These are phyloP conservation scores for Tetracentron sinense DNA, from an alignment of 164 flowering plant species.

Conservation along the genomic window DNA sequence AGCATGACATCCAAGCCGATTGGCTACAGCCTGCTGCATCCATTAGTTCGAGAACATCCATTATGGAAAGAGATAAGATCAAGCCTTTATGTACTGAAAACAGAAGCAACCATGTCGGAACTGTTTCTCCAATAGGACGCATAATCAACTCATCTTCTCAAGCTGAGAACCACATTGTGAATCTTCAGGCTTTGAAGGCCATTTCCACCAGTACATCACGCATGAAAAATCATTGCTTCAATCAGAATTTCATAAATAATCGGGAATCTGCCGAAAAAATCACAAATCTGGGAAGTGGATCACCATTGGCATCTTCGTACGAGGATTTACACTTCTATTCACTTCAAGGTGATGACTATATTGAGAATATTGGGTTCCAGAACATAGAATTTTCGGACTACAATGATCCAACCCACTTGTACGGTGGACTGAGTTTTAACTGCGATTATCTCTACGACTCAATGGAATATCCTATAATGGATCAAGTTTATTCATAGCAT, in stretches of 20 bases:
- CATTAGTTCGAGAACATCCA: conserved; percentile 21
- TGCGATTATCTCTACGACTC: conserved; percentile 43
- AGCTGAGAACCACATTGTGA: conserved; percentile 18
- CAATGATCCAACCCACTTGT: conserved; percentile 33
- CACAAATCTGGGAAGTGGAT: conserved; percentile 24
- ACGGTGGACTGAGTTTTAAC: conserved; percentile 40
- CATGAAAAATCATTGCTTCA: conserved; percentile 23
- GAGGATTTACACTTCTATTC: conserved; percentile 35
- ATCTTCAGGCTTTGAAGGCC: conserved; percentile 27
- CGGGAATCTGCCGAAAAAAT: conserved; percentile 28
- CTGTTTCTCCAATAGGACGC: conserved; percentile 13
- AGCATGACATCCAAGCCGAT: conserved; percentile 29
- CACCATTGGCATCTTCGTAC: conserved; percentile 23
- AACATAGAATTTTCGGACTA: conserved; percentile 31
- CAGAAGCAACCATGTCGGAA: conserved; percentile 16
- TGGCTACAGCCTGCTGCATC: conserved; percentile 21
- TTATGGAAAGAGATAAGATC: conserved; percentile 20
- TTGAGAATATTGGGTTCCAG: conserved; percentile 33
- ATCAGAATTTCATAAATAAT: conserved; percentile 21
- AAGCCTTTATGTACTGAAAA: conserved; percentile 26
- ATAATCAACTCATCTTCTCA: conserved; percentile 20
- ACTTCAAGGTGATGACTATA: conserved; percentile 39
- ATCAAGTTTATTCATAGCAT: conserved; percentile 55
- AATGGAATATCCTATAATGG: conserved; percentile 43
- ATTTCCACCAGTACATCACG: conserved; percentile 17